These are phyloP conservation scores for Tetrahymena elliotti DNA, from an alignment of 73 alveolate genomes.

Conservation along the genomic window DNA sequence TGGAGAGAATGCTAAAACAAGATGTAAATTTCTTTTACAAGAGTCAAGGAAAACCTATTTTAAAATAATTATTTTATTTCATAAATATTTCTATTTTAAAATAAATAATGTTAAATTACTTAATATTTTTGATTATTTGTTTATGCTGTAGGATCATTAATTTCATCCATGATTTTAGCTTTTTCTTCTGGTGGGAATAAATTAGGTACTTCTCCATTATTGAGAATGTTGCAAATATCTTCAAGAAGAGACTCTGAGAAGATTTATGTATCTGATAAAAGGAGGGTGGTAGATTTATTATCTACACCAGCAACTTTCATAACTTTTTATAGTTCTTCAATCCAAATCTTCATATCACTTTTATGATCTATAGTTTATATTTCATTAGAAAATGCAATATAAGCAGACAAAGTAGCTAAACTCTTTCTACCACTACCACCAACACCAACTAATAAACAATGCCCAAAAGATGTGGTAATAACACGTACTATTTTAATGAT, in stretches of 20 bases:
- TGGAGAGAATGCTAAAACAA: conserved; percentile 35
- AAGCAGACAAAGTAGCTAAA: conserved; percentile 92
- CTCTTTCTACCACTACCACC: conserved; percentile 99
- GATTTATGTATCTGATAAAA: conserved; percentile 88
- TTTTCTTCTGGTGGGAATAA: conserved; percentile 83
- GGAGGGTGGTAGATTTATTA: conserved; percentile 67
- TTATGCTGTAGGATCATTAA: conserved; percentile 35
- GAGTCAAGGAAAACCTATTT: background rate
- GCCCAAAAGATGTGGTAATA: conserved; percentile 95
- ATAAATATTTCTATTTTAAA: too few species aligned
- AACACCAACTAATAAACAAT: conserved; percentile 99
- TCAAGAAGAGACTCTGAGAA: conserved; percentile 93
- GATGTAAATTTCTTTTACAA: conserved; percentile 33
- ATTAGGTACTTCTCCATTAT: conserved; percentile 98
- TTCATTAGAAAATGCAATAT: conserved; percentile 80
- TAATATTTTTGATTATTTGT: background rate
- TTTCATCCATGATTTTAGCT: conserved; percentile 54
- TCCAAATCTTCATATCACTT: conserved; percentile 75
- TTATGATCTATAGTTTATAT: conserved; percentile 56
- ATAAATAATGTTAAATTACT: background rate
- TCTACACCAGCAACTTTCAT: conserved; percentile 83
- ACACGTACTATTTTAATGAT: conserved; percentile 91
- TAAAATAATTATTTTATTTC: background rate
- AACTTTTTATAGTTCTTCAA: conserved; percentile 80
- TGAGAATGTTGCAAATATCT: conserved; percentile 94